Evolutionary conservation across 116 monocot species (phyloP), one percentile per base, ranked within the genome.

Genomic region (Posidonia oceanica): DNA sequence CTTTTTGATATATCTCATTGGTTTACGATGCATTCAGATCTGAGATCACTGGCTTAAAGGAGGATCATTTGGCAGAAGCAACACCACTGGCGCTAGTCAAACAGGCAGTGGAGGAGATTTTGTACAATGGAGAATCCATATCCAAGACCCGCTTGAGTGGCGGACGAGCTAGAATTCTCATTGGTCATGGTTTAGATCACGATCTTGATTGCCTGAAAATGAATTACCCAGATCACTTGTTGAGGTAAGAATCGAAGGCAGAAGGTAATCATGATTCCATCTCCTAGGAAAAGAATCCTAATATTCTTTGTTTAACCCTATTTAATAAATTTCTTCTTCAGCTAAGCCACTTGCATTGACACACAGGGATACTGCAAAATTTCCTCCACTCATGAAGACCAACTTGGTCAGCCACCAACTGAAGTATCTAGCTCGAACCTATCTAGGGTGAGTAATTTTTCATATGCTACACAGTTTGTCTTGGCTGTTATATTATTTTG

Each of bases 351-450:
- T 41, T 65, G 12, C 65, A 65, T 41, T 65, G 41, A 42, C 37
- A 37, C 21, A 51, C 73, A 83, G 87, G 63, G 84, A 87, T 72
- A 79, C 84, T 23, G 83, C 87, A 20, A 81, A 77, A 36, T 87
- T 84, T 55, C 69, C 63, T 54, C 83, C 87, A 4, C 62, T 87
- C 8, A 71, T 80, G 75, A 80, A 74, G 76, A 87, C 87, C 13
- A 87, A 81, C 71, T 63, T 65, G 71, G 64, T 76, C 63, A 83
- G 83, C 37, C 70, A 83, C 39, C 74, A 81, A 37, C 78, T 87
- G 38, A 83, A 83, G 87, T 87, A 83, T 61, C 83, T 87, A 23
- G 79, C 87, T 29, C 48, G 37, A n/a, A 81, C 73, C 15, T 84
- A 87, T 42, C 57, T 87, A 37, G 86, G 86, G 86, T 77, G 52